phyloP scores from a whole-genome alignment of 1,284 basidiomycete species.

The Sanghuangporus weigelae region DNA sequence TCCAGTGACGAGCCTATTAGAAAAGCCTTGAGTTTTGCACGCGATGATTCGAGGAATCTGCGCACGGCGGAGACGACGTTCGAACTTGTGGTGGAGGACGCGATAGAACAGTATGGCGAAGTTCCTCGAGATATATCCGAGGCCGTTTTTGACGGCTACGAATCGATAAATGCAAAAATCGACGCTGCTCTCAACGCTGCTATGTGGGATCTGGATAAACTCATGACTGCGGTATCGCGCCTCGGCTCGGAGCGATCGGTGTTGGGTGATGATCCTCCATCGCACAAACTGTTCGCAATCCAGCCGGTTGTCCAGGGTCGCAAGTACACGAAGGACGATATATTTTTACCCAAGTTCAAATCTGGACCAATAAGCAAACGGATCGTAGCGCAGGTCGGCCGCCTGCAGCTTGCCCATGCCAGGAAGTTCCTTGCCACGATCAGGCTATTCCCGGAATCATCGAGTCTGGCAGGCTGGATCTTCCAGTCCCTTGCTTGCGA shows the following conservation, averaged over 20 bases:
- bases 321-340: background rate
- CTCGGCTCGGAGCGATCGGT: background rate
- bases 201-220: background rate
- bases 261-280: background rate
- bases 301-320: background rate
- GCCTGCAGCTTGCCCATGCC: background rate
- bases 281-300: background rate
- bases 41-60: background rate
- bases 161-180: background rate
- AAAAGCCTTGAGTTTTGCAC: background rate
- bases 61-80: background rate
- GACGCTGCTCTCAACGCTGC: background rate
- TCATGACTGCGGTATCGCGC: background rate
- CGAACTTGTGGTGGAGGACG: background rate
- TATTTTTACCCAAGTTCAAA: background rate
- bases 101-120: background rate
- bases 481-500: background rate
- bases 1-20: background rate
- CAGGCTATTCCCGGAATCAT: background rate
- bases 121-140: background rate
- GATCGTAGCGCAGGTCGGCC: background rate
- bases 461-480: background rate
- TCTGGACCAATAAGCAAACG: background rate
- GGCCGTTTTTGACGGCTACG: background rate
- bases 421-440: background rate